Conservation (phyloP, 805 yeast species). For the Candida maesae region DNA sequence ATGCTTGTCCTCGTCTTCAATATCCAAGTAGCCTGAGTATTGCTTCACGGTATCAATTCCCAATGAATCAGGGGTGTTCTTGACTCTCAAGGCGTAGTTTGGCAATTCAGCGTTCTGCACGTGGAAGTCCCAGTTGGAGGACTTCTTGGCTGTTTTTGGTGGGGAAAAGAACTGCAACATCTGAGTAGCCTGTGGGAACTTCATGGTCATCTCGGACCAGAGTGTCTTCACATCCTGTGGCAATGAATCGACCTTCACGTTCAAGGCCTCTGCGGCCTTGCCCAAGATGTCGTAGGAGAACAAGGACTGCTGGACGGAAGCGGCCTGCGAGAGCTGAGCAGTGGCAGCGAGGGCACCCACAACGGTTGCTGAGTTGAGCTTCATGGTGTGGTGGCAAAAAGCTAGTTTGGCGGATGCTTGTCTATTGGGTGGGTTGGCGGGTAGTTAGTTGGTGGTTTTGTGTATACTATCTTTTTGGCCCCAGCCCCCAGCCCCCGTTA, state of each 20-base stretch:
- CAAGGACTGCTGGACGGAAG: slow-evolving; percentile 32
- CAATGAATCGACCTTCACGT: slow-evolving; percentile 46
- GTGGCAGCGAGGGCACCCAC: slow-evolving; percentile 16
- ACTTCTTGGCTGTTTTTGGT: slow-evolving; percentile 40
- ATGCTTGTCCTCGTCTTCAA: slow-evolving; percentile 80
- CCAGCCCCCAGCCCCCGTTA: too few relatives aligned
- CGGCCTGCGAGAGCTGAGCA: slow-evolving; percentile 23
- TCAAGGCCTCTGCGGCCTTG: slow-evolving; percentile 48
- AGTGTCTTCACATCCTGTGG: slow-evolving; percentile 45
- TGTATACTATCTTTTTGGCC: background rate
- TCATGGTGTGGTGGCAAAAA: too few relatives aligned
- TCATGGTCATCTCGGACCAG: slow-evolving; percentile 62
- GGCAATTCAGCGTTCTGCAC: slow-evolving; percentile 38
- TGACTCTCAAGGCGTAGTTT: slow-evolving; percentile 57
- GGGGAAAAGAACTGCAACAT: slow-evolving; percentile 46
- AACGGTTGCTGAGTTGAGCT: slow-evolving; percentile 27
- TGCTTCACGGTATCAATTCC: slow-evolving; percentile 82
- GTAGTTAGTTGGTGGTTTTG: background rate
- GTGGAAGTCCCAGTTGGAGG: slow-evolving; percentile 34
- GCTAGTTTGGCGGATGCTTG: too few relatives aligned
- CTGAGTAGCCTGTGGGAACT: slow-evolving; percentile 54
- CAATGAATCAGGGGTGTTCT: slow-evolving; percentile 54
- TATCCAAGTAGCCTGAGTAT: slow-evolving; percentile 82
- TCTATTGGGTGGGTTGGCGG: too few relatives aligned
- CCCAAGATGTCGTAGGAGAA: slow-evolving; percentile 34